These are phyloP conservation scores for Phytophthora podocarpi DNA, from an alignment of 352 stramenopile genomes.

Conservation along the genomic window DNA sequence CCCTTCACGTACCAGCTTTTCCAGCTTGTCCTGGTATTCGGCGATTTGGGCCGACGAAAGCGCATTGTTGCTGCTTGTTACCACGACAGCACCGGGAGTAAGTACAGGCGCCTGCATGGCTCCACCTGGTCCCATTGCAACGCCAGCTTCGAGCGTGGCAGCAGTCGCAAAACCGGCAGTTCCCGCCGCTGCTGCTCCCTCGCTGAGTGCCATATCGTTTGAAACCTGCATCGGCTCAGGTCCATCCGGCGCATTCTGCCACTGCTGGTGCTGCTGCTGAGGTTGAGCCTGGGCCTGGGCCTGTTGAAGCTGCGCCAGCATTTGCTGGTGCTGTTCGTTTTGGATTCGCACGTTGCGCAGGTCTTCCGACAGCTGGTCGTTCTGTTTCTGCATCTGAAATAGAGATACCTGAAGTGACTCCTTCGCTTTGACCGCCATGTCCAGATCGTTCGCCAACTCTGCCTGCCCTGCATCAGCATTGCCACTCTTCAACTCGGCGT, in stretches of 20 bases:
- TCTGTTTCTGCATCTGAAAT: conserved; percentile 78
- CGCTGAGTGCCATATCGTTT: conserved; percentile 30
- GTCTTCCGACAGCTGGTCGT: conserved; percentile 74
- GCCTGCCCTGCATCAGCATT: conserved; percentile 53
- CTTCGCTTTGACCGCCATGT: conserved; percentile 79
- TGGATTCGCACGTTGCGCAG: conserved; percentile 46
- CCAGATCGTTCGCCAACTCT: conserved; percentile 70
- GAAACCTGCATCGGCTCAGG: conserved; percentile 52
- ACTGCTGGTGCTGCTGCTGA: conserved; percentile 32
- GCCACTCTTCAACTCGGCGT: conserved; percentile 62
- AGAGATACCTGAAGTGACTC: conserved; percentile 70
- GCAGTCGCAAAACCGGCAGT: conserved; percentile 26
- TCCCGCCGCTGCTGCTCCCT: conserved; percentile 19
- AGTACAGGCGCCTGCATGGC: conserved; percentile 31
- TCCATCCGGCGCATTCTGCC: conserved; percentile 29
- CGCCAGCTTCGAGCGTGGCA: conserved; percentile 32
- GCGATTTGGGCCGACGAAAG: conserved; percentile 56
- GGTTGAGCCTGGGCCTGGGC: conserved; percentile 4
- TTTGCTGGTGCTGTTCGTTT: conserved; percentile 36
- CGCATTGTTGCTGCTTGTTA: conserved; percentile 51
- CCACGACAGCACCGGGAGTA: conserved; percentile 31
- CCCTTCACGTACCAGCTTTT: conserved; percentile 58
- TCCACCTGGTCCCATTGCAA: conserved; percentile 24
- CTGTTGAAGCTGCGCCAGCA: conserved; percentile 35
- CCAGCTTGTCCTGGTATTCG: conserved; percentile 76